phyloP scores from a whole-genome alignment of 768 basidiomycete species.

The Boletus tomentosulus region DNA sequence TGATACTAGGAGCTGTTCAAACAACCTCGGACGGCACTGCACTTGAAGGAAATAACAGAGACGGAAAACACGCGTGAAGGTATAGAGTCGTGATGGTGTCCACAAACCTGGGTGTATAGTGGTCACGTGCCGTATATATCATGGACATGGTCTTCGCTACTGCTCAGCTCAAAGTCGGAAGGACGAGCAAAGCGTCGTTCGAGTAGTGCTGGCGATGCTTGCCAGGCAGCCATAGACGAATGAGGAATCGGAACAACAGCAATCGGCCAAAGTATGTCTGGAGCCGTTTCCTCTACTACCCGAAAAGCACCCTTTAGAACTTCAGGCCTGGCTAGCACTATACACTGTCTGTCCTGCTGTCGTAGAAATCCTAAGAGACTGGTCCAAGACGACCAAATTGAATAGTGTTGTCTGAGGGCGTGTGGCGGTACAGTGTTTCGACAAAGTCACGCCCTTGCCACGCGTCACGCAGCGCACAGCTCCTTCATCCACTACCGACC shows the following conservation, averaged over 20 bases:
- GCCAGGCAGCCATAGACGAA: not conserved
- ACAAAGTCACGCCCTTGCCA: slow-evolving; percentile 28
- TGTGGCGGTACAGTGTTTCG: slow-evolving; percentile 27
- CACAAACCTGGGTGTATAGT: not conserved
- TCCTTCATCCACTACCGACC: slow-evolving; percentile 34
- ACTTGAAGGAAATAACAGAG: not conserved
- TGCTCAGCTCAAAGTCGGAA: not conserved
- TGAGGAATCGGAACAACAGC: not conserved
- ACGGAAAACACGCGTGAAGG: slow-evolving; percentile 3
- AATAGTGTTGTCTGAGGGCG: slow-evolving; percentile 1
- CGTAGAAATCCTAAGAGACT: not conserved
- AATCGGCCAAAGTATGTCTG: not conserved
- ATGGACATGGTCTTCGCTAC: not conserved
- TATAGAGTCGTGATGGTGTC: not conserved
- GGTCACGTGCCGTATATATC: slow-evolving; percentile 16
- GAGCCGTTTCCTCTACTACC: not conserved
- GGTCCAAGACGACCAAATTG: not conserved
- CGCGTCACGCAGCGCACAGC: slow-evolving; percentile 31
- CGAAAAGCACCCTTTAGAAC: not conserved
- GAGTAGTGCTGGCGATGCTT: no score
- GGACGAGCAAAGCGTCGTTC: not conserved
- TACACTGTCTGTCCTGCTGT: not conserved
- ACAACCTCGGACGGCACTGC: not conserved
- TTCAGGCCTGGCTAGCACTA: not conserved
- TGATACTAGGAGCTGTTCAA: slow-evolving; percentile 4